These are phyloP conservation scores for Trichosporon faecale DNA, from an alignment of 1,284 basidiomycete genomes.

Conservation along the genomic window DNA sequence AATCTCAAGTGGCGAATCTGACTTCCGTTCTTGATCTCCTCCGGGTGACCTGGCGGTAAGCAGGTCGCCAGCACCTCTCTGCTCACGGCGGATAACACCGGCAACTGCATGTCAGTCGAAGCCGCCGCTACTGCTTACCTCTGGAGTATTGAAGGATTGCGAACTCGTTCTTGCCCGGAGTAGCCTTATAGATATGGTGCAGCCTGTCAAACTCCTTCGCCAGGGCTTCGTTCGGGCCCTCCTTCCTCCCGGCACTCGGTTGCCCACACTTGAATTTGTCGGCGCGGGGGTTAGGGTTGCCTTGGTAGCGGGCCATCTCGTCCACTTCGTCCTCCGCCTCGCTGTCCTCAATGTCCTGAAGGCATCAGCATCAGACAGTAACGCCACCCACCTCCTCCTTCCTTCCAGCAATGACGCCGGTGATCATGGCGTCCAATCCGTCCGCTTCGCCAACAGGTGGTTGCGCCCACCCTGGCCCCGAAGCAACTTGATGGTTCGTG, in stretches of 20 bases:
- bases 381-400: neutral
- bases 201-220: slow-evolving; percentile 46
- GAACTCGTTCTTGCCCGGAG: slow-evolving; percentile 42
- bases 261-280: slow-evolving; percentile 42
- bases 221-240: slow-evolving; percentile 48
- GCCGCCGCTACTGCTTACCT: slow-evolving; percentile 23
- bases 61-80: neutral
- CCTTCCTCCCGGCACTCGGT: slow-evolving; percentile 30
- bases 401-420: slow-evolving; percentile 34
- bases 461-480: slow-evolving; percentile 37
- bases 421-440: slow-evolving; percentile 42
- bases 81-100: slow-evolving; percentile 40
- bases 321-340: slow-evolving; percentile 10
- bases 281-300: slow-evolving; percentile 25
- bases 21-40: slow-evolving; percentile 61
- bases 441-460: slow-evolving; percentile 16
- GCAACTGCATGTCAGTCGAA: slow-evolving; percentile 32
- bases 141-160: slow-evolving; percentile 38
- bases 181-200: slow-evolving; percentile 40
- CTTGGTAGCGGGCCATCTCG: neutral
- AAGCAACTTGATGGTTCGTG: slow-evolving; percentile 31
- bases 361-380: neutral
- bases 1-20: slow-evolving; percentile 65
- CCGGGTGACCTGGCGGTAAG: slow-evolving; percentile 43
- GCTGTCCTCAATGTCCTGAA: neutral